phyloP scores from a whole-genome alignment of 2,329 filamentous ascomycete genomes.

The Xylariaceae sp. region DNA sequence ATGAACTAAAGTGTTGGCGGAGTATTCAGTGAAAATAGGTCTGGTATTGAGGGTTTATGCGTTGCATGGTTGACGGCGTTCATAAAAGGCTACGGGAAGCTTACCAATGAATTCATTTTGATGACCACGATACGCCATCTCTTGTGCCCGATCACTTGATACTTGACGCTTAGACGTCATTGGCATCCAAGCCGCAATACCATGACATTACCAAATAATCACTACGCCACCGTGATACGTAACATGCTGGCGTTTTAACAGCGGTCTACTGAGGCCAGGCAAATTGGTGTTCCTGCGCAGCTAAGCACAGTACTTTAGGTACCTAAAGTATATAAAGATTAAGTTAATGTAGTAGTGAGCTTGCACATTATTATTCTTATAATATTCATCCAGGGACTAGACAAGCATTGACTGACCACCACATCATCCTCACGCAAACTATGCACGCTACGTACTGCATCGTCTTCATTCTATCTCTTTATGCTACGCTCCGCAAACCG shows the following conservation, averaged over 20 bases:
- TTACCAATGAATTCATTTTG: slow-evolving; percentile 32
- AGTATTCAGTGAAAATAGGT: slow-evolving; percentile 23
- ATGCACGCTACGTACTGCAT: no score
- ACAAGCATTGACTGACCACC: no score
- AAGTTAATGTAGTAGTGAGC: no score
- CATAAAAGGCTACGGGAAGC: slow-evolving; percentile 27
- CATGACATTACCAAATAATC: slow-evolving; percentile 11
- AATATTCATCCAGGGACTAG: no score
- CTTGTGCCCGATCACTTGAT: background rate
- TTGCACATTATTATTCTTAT: no score
- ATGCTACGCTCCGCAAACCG: no score
- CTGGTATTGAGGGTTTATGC: slow-evolving; percentile 27
- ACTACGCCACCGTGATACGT: background rate
- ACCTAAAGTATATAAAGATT: no score
- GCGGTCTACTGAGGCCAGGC: background rate
- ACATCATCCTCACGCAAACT: no score
- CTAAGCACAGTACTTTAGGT: no score
- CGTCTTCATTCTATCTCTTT: no score
- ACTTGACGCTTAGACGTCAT: slow-evolving; percentile 9
- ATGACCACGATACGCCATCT: slow-evolving; percentile 18
- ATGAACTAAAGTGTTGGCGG: slow-evolving; percentile 73
- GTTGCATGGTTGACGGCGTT: slow-evolving; percentile 33
- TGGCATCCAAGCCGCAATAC: slow-evolving; percentile 13
- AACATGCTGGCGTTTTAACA: background rate
- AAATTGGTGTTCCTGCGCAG: no score